Evolutionary conservation across 805 yeast species (phyloP).

Genomic region (Nakazawaea ishiwadae): DNA sequence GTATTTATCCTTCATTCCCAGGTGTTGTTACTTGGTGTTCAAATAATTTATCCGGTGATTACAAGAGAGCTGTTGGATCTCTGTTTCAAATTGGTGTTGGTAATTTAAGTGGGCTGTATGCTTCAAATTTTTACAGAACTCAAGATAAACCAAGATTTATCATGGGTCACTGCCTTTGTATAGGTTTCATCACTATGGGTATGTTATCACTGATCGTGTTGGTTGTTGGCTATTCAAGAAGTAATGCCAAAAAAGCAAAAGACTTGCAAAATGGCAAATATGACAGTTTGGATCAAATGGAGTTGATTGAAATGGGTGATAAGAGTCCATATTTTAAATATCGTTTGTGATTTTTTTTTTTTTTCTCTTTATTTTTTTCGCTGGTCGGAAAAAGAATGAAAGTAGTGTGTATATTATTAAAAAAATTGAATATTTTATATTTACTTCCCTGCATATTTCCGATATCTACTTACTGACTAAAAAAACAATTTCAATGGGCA

Average conservation of each 20-base stretch:
- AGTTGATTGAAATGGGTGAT: constrained; percentile 36
- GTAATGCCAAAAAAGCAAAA: constrained; percentile 21
- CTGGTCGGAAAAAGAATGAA: too few relatives aligned
- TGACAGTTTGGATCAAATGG: constrained; percentile 22
- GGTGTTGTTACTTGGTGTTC: constrained; percentile 31
- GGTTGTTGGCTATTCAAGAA: constrained; percentile 19
- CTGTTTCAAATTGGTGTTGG: constrained; percentile 36
- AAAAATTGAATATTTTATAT: too few relatives aligned
- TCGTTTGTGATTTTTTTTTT: constrained; percentile 2
- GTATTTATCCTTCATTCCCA: constrained; percentile 28
- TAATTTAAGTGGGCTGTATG: constrained; percentile 32
- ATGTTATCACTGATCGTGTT: constrained; percentile 19
- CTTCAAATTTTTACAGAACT: constrained; percentile 28
- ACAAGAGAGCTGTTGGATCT: constrained; percentile 34
- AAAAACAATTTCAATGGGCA: constrained; percentile 14
- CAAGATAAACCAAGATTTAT: constrained; percentile 24
- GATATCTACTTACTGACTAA: too few relatives aligned
- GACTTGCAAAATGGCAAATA: constrained; percentile 28
- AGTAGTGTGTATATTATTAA: too few relatives aligned
- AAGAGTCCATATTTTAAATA: constrained; percentile 35
- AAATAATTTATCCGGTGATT: constrained; percentile 30
- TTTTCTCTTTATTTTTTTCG: too few relatives aligned
- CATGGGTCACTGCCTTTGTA: constrained; percentile 29
- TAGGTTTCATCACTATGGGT: constrained; percentile 30
- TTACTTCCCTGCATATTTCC: too few relatives aligned